These are phyloP conservation scores for Pyracantha coccinea DNA, from an alignment of 331 rosid genomes.

Conservation along the genomic window DNA sequence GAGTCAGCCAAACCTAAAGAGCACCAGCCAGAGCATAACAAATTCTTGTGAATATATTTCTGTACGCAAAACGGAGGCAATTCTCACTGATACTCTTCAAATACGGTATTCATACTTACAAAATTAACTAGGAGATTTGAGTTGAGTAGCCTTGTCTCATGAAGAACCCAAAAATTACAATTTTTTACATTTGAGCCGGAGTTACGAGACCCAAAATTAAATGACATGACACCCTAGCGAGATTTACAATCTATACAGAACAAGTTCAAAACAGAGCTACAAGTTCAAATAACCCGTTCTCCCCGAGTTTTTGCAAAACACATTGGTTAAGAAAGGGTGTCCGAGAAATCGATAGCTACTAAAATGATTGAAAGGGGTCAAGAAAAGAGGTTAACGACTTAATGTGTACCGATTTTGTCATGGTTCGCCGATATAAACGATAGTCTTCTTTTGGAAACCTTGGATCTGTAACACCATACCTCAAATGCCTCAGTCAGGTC, in stretches of 20 bases:
- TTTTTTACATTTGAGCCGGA: conserved; percentile 1
- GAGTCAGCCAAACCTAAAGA: too few relatives aligned
- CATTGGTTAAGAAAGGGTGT: conserved; percentile 2
- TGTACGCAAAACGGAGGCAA: too few relatives aligned
- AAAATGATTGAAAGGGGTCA: background rate
- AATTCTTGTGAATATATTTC: too few relatives aligned
- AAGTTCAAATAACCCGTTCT: background rate
- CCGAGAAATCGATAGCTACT: background rate
- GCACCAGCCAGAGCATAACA: too few relatives aligned
- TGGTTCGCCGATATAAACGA: conserved; percentile 43
- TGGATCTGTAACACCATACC: conserved; percentile 83
- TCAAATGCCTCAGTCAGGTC: conserved; percentile 90
- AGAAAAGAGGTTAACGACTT: conserved; percentile 3
- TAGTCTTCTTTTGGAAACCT: conserved; percentile 76
- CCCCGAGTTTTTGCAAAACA: background rate
- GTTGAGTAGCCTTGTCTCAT: too few relatives aligned
- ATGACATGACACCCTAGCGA: background rate
- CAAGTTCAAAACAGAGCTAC: background rate
- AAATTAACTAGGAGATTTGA: too few relatives aligned
- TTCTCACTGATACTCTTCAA: too few relatives aligned
- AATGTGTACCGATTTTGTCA: conserved; percentile 31
- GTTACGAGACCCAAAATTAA: background rate
- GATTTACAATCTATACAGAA: conserved; percentile 9
- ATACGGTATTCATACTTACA: too few relatives aligned
- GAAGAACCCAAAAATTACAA: background rate